Evolutionary conservation across 352 stramenopile species (phyloP).

Genomic region (Phytopythium helicoides): DNA sequence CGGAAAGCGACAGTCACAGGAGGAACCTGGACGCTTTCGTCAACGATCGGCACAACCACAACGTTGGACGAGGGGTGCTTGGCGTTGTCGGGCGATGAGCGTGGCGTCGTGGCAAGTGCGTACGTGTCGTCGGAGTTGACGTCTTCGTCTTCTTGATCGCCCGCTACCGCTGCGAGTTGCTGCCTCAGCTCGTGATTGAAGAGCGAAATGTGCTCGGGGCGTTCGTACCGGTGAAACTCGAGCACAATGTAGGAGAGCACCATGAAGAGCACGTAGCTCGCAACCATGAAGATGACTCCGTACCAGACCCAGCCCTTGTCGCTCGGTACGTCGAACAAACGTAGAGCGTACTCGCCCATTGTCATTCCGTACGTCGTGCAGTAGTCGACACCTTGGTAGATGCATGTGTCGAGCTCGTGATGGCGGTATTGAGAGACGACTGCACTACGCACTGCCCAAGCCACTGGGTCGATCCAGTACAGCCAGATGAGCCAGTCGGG

Average conservation of each 20-base stretch:
- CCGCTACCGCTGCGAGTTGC: not conserved
- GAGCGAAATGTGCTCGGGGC: conserved; percentile 39
- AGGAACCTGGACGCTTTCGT: conserved; percentile 12
- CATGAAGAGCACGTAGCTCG: conserved; percentile 56
- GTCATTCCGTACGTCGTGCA: conserved; percentile 33
- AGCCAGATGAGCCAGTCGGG: conserved; percentile 61
- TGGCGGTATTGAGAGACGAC: conserved; percentile 50
- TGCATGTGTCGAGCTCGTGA: conserved; percentile 28
- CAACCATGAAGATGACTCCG: conserved; percentile 44
- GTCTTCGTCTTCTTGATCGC: not conserved
- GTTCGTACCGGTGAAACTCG: conserved; percentile 64
- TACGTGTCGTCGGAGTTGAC: conserved; percentile 17
- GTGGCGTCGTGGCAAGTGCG: conserved; percentile 22
- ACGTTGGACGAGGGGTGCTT: not conserved
- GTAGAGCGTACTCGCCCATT: conserved; percentile 51
- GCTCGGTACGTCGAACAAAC: conserved; percentile 38
- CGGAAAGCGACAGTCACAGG: conserved; percentile 56
- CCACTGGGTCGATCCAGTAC: conserved; percentile 71
- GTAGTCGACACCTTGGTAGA: conserved; percentile 38
- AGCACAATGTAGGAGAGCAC: conserved; percentile 41
- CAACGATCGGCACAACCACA: conserved; percentile 27
- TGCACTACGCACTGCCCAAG: conserved; percentile 46
- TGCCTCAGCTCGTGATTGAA: conserved; percentile 16
- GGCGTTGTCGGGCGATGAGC: not conserved
- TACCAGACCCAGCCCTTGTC: conserved; percentile 43